A percentile compares a stretch with the other conserved stretches of the same genome.
Conservation (phyloP, 768 basidiomycete genomes). For the Heimioporus sp. region DNA sequence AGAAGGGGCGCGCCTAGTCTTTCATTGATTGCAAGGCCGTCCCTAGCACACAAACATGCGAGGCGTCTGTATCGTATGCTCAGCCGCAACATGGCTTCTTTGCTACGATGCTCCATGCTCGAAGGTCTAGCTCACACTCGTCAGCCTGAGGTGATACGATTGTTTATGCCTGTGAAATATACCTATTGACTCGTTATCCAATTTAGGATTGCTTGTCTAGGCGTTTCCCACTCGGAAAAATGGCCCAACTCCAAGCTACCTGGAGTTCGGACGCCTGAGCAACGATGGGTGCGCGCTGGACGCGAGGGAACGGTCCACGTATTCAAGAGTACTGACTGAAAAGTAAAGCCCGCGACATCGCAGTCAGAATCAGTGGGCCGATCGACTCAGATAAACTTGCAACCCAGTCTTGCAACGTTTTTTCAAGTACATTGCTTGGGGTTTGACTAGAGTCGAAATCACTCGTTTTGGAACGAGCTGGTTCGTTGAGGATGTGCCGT, state of each 20-base stretch:
- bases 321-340: too few species aligned
- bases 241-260: background rate
- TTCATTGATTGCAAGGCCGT: background rate
- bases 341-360: background rate
- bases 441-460: background rate
- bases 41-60: background rate
- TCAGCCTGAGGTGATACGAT: constrained; percentile 1
- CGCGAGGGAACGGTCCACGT: background rate
- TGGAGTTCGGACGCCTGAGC: background rate
- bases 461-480: background rate
- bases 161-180: background rate
- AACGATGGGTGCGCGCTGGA: background rate
- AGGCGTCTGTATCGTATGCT: background rate
- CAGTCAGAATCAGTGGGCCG: background rate
- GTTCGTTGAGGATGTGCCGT: constrained; percentile 1
- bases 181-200: constrained; percentile 2
- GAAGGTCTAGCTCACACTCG: background rate
- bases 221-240: background rate
- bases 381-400: background rate
- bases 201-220: background rate
- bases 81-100: background rate
- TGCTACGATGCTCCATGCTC: background rate
- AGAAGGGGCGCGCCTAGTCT: background rate
- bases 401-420: background rate
- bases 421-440: background rate